Conservation (phyloP, 2,329 filamentous ascomycete species). For the Blumeriella jaapii region DNA sequence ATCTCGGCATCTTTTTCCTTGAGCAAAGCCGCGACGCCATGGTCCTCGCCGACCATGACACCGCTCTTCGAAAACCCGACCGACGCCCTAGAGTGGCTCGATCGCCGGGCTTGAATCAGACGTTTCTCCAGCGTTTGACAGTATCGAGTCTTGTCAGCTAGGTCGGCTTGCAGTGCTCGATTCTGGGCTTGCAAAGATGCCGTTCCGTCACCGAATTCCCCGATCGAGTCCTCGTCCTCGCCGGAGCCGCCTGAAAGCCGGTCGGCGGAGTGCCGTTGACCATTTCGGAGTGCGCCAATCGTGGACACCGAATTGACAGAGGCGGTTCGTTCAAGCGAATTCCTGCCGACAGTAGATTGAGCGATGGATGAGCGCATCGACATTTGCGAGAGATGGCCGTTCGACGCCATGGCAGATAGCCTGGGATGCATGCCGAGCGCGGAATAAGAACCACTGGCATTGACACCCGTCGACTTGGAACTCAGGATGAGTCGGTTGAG, state of each 20-base stretch:
- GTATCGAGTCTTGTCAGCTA: constrained; percentile 94
- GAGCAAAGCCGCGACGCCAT: constrained; percentile 59
- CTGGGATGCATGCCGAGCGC: constrained; percentile 53
- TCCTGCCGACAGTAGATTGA: constrained; percentile 40
- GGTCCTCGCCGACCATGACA: constrained; percentile 66
- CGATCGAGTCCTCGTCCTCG: constrained; percentile 57
- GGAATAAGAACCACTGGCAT: constrained; percentile 61
- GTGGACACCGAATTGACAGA: constrained; percentile 49
- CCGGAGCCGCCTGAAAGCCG: constrained; percentile 23
- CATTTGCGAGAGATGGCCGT: constrained; percentile 36
- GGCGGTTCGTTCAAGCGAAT: constrained; percentile 45
- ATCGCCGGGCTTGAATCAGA: constrained; percentile 76
- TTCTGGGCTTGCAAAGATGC: constrained; percentile 80
- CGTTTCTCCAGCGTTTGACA: constrained; percentile 89
- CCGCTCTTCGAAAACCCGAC: constrained; percentile 55
- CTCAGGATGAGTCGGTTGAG: constrained; percentile 89
- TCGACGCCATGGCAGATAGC: constrained; percentile 35
- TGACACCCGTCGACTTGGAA: constrained; percentile 92
- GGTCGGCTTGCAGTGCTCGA: constrained; percentile 82
- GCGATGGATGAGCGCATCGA: constrained; percentile 61
- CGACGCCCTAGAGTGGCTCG: constrained; percentile 80
- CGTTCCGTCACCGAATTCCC: constrained; percentile 76
- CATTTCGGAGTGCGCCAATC: constrained; percentile 19
- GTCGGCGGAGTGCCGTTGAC: constrained; percentile 18
- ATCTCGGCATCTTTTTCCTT: constrained; percentile 91